These are phyloP conservation scores for Linderniella brevidens DNA, from an alignment of 257 asterid species.

Conservation along the genomic window DNA sequence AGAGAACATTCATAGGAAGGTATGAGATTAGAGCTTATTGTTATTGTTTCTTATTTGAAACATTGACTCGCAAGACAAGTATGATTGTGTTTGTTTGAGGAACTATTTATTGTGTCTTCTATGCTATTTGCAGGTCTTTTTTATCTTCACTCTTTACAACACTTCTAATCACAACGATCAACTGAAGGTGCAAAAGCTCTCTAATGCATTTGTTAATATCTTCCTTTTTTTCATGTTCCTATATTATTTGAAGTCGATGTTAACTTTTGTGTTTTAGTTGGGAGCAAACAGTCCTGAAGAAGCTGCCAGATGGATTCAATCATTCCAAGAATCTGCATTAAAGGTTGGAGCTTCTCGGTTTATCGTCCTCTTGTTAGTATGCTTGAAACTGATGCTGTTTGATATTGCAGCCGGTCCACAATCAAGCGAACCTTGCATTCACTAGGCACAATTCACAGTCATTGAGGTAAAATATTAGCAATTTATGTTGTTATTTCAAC, in stretches of 20 bases:
- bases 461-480: slow-evolving; percentile 32
- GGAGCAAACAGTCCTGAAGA: slow-evolving; percentile 99
- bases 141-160: slow-evolving; percentile 53
- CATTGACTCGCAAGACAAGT: not conserved
- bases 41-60: not conserved
- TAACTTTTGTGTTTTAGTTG: slow-evolving; percentile 33
- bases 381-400: slow-evolving; percentile 22
- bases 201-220: slow-evolving; percentile 3
- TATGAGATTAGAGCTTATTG: slow-evolving; percentile 10
- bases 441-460: slow-evolving; percentile 32
- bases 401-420: slow-evolving; percentile 49
- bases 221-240: slow-evolving; percentile 6
- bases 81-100: slow-evolving; percentile 1
- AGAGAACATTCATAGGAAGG: slow-evolving; percentile 89
- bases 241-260: slow-evolving; percentile 11
- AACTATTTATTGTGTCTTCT: slow-evolving; percentile 7
- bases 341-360: slow-evolving; percentile 36
- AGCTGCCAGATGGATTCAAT: slow-evolving; percentile 91
- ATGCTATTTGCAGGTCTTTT: slow-evolving; percentile 35
- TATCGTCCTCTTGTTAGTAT: slow-evolving; percentile 9
- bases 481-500: slow-evolving; percentile 2
- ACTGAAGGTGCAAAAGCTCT: slow-evolving; percentile 56
- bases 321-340: slow-evolving; percentile 75
- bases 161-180: slow-evolving; percentile 79
- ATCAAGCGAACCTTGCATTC: slow-evolving; percentile 26